A percentile compares a stretch with the other conserved stretches of the same genome.
These are phyloP conservation scores for Melampsora americana DNA, from an alignment of 1,284 basidiomycete species.

Conservation along the genomic window DNA sequence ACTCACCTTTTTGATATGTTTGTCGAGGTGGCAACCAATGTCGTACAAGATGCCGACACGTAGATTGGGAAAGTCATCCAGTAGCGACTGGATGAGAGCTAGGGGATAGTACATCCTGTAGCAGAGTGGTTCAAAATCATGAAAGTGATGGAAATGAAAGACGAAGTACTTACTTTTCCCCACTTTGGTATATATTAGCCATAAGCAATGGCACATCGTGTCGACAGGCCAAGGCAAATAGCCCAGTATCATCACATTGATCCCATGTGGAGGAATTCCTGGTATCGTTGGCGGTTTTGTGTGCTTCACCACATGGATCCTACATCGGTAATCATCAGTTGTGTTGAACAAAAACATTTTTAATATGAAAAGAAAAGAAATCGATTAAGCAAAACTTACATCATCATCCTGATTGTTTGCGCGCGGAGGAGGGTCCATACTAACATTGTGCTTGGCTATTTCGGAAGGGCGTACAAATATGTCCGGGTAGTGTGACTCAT, in stretches of 20 bases:
- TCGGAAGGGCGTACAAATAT: not conserved
- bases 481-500: not conserved
- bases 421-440: not conserved
- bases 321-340: not conserved
- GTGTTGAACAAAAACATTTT: not conserved
- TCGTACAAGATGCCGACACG: too few species aligned
- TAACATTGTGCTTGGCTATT: not conserved
- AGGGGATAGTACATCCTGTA: conserved; percentile 5
- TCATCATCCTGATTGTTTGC: not conserved
- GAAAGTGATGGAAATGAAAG: not conserved
- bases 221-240: too few species aligned
- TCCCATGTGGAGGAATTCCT: not conserved
- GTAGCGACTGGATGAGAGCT: too few species aligned
- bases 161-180: conserved; percentile 7
- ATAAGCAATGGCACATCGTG: conserved; percentile 14
- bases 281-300: too few species aligned
- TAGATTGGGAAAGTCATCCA: too few species aligned
- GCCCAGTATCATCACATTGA: conserved; percentile 17
- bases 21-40: conserved; percentile 18
- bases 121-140: not conserved
- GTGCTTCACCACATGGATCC: conserved; percentile 15
- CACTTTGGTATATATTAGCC: not conserved
- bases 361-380: not conserved
- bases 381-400: too few species aligned
- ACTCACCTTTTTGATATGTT: conserved; percentile 24